Evolutionary conservation across 176 grass and related monocot species (phyloP).

Genomic region (Phoenix roebelenii): DNA sequence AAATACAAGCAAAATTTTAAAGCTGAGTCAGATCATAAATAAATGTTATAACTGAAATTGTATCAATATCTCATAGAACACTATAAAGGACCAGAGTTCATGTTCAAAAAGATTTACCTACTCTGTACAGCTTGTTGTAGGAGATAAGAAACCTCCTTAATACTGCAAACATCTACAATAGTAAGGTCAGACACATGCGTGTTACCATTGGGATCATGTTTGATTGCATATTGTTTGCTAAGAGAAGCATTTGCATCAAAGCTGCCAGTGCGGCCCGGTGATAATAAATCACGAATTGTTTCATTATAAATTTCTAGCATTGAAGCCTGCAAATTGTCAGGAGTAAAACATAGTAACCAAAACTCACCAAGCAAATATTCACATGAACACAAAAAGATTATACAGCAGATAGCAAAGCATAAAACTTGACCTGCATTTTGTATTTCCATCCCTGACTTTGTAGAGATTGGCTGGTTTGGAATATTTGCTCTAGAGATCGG

Average conservation of each 20-base stretch:
- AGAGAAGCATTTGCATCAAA: conserved; percentile 23
- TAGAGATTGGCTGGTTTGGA: conserved; percentile 50
- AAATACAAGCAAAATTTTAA: too few relatives aligned
- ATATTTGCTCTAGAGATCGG: conserved; percentile 89
- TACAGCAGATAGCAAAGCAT: background rate
- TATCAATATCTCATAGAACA: too few relatives aligned
- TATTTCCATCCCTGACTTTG: conserved; percentile 90
- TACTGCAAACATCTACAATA: conserved; percentile 53
- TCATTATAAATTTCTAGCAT: conserved; percentile 99
- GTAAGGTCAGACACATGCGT: conserved; percentile 68
- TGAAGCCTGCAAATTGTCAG: conserved; percentile 39
- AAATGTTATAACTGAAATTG: too few relatives aligned
- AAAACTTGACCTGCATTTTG: conserved; percentile 49
- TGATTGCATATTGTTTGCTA: conserved; percentile 63
- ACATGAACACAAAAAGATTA: too few relatives aligned
- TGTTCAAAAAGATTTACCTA: conserved; percentile 30
- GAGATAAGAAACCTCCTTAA: conserved; percentile 46
- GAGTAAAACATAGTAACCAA: too few relatives aligned
- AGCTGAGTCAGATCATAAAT: too few relatives aligned
- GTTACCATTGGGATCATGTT: conserved; percentile 75
- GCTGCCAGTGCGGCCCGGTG: conserved; percentile 22
- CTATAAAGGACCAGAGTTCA: too few relatives aligned
- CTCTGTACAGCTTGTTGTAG: conserved; percentile 67
- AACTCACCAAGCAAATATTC: too few relatives aligned
- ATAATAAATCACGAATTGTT: conserved; percentile 81